Conservation (phyloP, 306 rosid genomes). For the Boehmeria nivea region DNA sequence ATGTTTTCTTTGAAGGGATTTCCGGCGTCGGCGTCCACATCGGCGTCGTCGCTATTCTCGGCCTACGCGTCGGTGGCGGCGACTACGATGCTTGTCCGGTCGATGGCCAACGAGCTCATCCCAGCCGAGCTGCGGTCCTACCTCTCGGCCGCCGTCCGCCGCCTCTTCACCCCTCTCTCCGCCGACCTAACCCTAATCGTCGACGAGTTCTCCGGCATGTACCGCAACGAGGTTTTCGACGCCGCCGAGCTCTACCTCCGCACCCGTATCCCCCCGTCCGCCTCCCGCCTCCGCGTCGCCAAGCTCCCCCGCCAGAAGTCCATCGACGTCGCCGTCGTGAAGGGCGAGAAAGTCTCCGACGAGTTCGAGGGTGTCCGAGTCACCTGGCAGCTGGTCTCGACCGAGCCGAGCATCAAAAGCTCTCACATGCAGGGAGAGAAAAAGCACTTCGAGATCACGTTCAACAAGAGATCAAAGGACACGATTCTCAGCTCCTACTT, state of each 20-base stretch:
- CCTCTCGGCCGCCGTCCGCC: constrained; percentile 13
- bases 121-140: constrained; percentile 25
- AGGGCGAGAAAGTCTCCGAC: constrained; percentile 23
- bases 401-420: constrained; percentile 2
- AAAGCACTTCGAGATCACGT: constrained; percentile 20
- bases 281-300: constrained; percentile 19
- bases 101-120: constrained; percentile 29
- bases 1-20: constrained; percentile 19
- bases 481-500: constrained; percentile 19
- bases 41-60: constrained; percentile 35
- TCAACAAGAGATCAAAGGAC: constrained; percentile 26
- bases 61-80: constrained; percentile 33
- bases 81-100: constrained; percentile 31
- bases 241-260: constrained; percentile 32
- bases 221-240: constrained; percentile 33
- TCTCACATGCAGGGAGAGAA: neutral
- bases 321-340: constrained; percentile 14
- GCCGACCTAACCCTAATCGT: constrained; percentile 29
- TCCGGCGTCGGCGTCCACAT: constrained; percentile 18
- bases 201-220: constrained; percentile 19
- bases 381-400: constrained; percentile 22
- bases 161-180: constrained; percentile 24
- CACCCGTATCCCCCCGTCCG: constrained; percentile 18
- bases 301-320: constrained; percentile 22
- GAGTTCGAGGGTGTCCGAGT: constrained; percentile 9